phyloP scores from a whole-genome alignment of 768 basidiomycete species.

The Macrolepiota albuminosa region DNA sequence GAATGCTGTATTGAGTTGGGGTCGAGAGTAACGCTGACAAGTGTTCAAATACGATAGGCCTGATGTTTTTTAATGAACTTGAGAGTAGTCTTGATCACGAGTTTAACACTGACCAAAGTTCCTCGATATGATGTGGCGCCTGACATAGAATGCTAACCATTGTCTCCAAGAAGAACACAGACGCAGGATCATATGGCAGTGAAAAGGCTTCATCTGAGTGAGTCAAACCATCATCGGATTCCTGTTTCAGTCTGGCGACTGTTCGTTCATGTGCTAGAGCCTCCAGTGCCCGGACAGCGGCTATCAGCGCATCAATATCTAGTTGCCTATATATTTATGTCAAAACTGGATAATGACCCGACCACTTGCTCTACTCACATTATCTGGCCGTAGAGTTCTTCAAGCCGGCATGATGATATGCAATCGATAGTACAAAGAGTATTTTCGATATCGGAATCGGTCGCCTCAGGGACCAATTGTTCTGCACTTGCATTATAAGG shows the following conservation, averaged over 20 bases:
- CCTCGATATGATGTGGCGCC: constrained; percentile 73
- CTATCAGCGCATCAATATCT: constrained; percentile 72
- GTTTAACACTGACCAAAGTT: constrained; percentile 69
- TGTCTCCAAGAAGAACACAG: constrained; percentile 89
- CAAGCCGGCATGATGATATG: constrained; percentile 87
- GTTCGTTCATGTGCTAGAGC: constrained; percentile 89
- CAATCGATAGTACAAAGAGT: constrained; percentile 95
- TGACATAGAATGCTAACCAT: constrained; percentile 89
- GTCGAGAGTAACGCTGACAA: constrained; percentile 74
- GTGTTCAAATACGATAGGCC: constrained; percentile 95
- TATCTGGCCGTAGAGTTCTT: constrained; percentile 92
- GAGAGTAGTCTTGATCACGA: not conserved
- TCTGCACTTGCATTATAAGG: constrained; percentile 80
- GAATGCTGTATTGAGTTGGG: constrained; percentile 77
- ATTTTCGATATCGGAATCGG: constrained; percentile 87
- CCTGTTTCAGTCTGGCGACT: constrained; percentile 69
- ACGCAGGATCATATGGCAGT: constrained; percentile 91
- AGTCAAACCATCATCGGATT: constrained; percentile 51
- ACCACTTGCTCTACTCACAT: constrained; percentile 49
- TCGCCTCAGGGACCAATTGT: constrained; percentile 79
- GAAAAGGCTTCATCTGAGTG: constrained; percentile 42
- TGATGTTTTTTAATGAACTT: constrained; percentile 25
- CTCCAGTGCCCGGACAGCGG: constrained; percentile 82
- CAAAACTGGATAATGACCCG: not conserved
- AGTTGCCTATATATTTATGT: constrained; percentile 51